phyloP scores from a whole-genome alignment of 768 basidiomycete species.

The Suillus occidentalis region DNA sequence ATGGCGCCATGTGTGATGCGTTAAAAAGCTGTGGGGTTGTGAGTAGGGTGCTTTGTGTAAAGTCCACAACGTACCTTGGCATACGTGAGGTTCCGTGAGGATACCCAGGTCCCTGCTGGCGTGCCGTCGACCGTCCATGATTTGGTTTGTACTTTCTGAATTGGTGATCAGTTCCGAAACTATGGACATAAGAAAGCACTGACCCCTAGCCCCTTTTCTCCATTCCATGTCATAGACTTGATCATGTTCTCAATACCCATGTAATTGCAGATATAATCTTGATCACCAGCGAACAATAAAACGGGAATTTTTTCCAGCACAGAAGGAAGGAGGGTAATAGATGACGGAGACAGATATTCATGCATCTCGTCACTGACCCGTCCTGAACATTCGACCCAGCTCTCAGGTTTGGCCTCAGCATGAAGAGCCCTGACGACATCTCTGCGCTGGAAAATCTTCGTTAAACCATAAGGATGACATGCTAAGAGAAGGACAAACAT shows the following conservation, averaged over 20 bases:
- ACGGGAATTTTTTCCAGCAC: slow-evolving; percentile 80
- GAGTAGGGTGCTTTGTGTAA: neutral
- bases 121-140: slow-evolving; percentile 74
- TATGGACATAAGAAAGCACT: slow-evolving; percentile 29
- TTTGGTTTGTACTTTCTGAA: slow-evolving; percentile 64
- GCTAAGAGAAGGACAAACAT: slow-evolving; percentile 50
- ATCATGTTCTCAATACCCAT: slow-evolving; percentile 88
- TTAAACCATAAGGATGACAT: neutral
- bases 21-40: slow-evolving; percentile 68
- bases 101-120: slow-evolving; percentile 89
- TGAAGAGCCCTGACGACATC: slow-evolving; percentile 87
- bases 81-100: slow-evolving; percentile 88
- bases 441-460: slow-evolving; percentile 50
- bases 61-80: slow-evolving; percentile 59
- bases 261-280: slow-evolving; percentile 97
- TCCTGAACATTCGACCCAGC: slow-evolving; percentile 85
- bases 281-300: slow-evolving; percentile 92
- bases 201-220: slow-evolving; percentile 80
- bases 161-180: slow-evolving; percentile 2
- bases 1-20: slow-evolving; percentile 95
- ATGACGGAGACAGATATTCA: slow-evolving; percentile 56
- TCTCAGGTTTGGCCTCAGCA: slow-evolving; percentile 69
- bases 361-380: slow-evolving; percentile 65
- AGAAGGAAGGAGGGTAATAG: slow-evolving; percentile 73
- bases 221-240: slow-evolving; percentile 82